These are phyloP conservation scores for Psidium friedrichsthalianum DNA, from an alignment of 345 rosid species.

Conservation along the genomic window DNA sequence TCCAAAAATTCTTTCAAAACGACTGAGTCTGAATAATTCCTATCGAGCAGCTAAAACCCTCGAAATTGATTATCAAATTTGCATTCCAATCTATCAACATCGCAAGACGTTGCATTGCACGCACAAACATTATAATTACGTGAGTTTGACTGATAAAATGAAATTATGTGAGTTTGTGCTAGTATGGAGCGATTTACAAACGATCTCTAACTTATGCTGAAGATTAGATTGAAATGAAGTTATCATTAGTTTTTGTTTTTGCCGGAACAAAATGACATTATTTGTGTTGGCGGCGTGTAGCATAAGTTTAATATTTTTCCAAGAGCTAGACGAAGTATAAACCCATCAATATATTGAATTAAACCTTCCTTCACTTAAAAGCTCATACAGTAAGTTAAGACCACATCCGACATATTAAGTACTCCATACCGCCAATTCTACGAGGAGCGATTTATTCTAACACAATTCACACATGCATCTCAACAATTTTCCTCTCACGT, in stretches of 20 bases:
- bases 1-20: background rate
- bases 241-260: background rate
- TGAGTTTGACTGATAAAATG: background rate
- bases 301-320: background rate
- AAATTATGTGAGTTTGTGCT: background rate
- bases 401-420: background rate
- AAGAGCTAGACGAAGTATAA: background rate
- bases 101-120: background rate
- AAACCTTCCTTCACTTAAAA: background rate
- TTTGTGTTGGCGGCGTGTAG: background rate
- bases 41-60: background rate
- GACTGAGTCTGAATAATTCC: background rate
- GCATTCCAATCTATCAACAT: background rate
- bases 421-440: background rate
- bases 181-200: background rate
- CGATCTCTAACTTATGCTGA: background rate
- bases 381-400: background rate
- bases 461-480: background rate
- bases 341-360: background rate
- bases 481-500: background rate
- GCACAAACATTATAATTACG: background rate
- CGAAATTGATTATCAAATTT: background rate
- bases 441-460: background rate
- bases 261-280: too few relatives aligned
- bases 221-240: background rate